Evolutionary conservation across 2,329 filamentous ascomycete species (phyloP).

Genomic region (Venturia oleaginea): DNA sequence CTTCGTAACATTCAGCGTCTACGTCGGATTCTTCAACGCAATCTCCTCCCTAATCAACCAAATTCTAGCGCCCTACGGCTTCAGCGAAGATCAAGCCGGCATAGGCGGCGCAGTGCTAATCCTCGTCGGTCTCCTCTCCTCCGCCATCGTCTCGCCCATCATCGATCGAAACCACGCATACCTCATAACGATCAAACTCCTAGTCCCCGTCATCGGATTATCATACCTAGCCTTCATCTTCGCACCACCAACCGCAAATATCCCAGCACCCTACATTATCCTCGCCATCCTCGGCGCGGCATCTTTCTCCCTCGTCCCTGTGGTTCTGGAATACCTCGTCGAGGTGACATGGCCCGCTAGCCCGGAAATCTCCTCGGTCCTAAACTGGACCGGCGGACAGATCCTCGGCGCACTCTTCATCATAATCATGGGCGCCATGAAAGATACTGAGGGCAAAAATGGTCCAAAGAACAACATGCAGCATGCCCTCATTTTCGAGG

Average conservation of each 20-base stretch:
- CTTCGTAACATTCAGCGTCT: slow-evolving; percentile 70
- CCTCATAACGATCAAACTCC: slow-evolving; percentile 59
- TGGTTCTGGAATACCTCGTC: slow-evolving; percentile 77
- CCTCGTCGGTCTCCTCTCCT: slow-evolving; percentile 69
- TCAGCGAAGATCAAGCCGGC: slow-evolving; percentile 68
- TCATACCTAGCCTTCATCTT: slow-evolving; percentile 72
- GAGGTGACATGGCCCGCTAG: slow-evolving; percentile 81
- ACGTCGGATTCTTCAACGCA: slow-evolving; percentile 90
- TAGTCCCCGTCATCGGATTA: slow-evolving; percentile 65
- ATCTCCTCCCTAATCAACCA: slow-evolving; percentile 83
- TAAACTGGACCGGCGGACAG: slow-evolving; percentile 83
- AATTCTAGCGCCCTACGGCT: slow-evolving; percentile 78
- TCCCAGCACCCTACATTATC: slow-evolving; percentile 65
- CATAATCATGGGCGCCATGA: slow-evolving; percentile 68
- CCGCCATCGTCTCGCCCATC: slow-evolving; percentile 70
- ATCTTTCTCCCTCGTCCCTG: slow-evolving; percentile 70
- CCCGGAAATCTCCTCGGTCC: slow-evolving; percentile 73
- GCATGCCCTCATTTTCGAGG: slow-evolving; percentile 67
- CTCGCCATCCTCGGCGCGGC: slow-evolving; percentile 69
- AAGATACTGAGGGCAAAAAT: slow-evolving; percentile 31
- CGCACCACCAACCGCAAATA: slow-evolving; percentile 54
- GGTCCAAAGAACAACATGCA: slow-evolving; percentile 63
- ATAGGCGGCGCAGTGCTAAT: slow-evolving; percentile 87
- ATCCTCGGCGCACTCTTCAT: slow-evolving; percentile 78
- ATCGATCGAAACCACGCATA: slow-evolving; percentile 80